Percentiles rank a stretch among this genome's conserved stretches.
These are phyloP conservation scores for Geotrichum klebahnii DNA, from an alignment of 1,139 yeast genomes.

Conservation along the genomic window DNA sequence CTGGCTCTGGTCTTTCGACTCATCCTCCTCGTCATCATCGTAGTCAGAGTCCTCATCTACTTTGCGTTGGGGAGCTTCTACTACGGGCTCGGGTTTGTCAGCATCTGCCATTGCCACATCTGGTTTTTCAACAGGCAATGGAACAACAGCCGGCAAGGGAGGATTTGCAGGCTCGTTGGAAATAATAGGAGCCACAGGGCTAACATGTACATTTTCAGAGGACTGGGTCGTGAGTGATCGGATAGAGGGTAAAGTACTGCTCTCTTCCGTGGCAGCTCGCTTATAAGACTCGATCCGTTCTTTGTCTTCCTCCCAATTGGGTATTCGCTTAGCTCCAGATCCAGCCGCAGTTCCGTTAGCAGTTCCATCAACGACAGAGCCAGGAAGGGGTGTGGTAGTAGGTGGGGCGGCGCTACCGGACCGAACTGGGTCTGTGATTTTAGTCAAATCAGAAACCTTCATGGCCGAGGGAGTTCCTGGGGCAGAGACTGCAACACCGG, in stretches of 20 bases:
- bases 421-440: slow-evolving; percentile 9
- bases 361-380: not conserved
- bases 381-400: not conserved
- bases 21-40: slow-evolving; percentile 41
- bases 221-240: not conserved
- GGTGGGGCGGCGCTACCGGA: slow-evolving; percentile 11
- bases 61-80: slow-evolving; percentile 67
- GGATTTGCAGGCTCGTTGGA: not conserved
- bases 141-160: not conserved
- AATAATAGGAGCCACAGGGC: not conserved
- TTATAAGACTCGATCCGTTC: slow-evolving; percentile 12
- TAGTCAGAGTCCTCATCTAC: slow-evolving; percentile 85
- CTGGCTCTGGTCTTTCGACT: not conserved
- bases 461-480: slow-evolving; percentile 7
- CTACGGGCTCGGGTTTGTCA: slow-evolving; percentile 28
- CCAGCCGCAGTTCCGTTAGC: slow-evolving; percentile 1
- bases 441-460: slow-evolving; percentile 3
- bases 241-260: not conserved
- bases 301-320: slow-evolving; percentile 20
- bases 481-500: slow-evolving; percentile 5
- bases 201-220: slow-evolving; percentile 1
- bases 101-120: slow-evolving; percentile 1
- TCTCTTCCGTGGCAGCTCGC: slow-evolving; percentile 9
- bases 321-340: slow-evolving; percentile 12
- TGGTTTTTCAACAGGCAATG: slow-evolving; percentile 1